Conservation (phyloP, 1,284 basidiomycete genomes). For the Austroboletus novae-zelandiae region DNA sequence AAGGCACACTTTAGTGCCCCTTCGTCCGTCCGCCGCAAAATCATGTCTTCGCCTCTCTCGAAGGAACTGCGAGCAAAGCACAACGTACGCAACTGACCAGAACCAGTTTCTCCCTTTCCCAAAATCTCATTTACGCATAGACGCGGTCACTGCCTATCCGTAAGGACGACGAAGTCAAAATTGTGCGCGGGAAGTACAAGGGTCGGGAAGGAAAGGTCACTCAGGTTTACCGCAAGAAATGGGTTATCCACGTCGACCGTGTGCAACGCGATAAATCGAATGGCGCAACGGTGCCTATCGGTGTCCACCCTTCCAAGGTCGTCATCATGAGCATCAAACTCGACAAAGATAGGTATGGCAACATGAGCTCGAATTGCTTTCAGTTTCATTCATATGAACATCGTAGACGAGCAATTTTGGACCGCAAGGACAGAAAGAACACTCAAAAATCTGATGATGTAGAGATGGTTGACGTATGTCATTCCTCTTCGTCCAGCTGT, state of each 20-base stretch:
- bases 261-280: conserved; percentile 98
- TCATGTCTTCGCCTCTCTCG: conserved; percentile 94
- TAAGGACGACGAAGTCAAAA: conserved; percentile 98
- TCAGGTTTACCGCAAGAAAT: conserved; percentile 99
- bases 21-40: conserved; percentile 92
- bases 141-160: conserved; percentile 92
- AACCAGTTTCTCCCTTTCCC: not conserved
- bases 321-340: conserved; percentile 92
- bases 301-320: conserved; percentile 96
- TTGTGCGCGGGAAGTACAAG: conserved; percentile 96
- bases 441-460: conserved; percentile 52
- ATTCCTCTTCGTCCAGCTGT: conserved; percentile 13
- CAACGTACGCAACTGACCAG: conserved; percentile 65
- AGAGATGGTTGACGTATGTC: conserved; percentile 75
- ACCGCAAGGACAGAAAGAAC: conserved; percentile 78
- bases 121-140: conserved; percentile 38
- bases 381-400: conserved; percentile 4
- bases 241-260: conserved; percentile 98
- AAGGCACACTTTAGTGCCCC: conserved; percentile 96
- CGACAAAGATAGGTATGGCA: conserved; percentile 76
- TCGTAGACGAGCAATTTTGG: conserved; percentile 72
- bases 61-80: conserved; percentile 95
- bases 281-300: conserved; percentile 91
- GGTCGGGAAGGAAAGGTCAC: conserved; percentile 97
- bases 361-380: not conserved